Base-by-base conservation (phyloP, 2,329 filamentous ascomycete species). In the Trichoderma sp. region DNA sequence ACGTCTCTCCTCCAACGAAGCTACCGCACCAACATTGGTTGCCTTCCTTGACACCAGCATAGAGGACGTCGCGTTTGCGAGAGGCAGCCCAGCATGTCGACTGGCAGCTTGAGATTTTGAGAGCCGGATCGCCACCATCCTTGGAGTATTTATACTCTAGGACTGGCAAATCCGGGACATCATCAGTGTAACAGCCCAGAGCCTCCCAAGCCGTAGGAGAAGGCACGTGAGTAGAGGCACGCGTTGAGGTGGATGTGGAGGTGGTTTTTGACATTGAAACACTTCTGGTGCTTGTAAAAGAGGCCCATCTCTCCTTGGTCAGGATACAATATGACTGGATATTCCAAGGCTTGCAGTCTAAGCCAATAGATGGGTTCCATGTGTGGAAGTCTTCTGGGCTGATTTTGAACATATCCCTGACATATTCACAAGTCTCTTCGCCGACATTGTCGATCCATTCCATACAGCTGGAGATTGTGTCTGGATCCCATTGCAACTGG, bases 131-230 rank as follows among this genome's bases (percentile, higher is more conserved):
- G 43, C 43, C 43, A 12, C 43, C 66, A 71, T 67, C 74, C 73
- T 55, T 75, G 65, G 53, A 57, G 74, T 75, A 50, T 72, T 71
- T 73, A n/a, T 62, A 34, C 69, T 73, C 73, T 23, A 75, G 66
- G 26, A 57, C 53, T 9, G 53, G 26, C 7, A 15, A 57, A 7
- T 17, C 53, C 15, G 53, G 53, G 7, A n/a, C 53, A 13, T 57
- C 26, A 30, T 57, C 53, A n/a, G 53, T 57, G 28, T 57, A 57
- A 26, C 53, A 57, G 23, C 26, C 53, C 2, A 57, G 53, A n/a
- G 53, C 53, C 7, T 50, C 43, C 43, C 43, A 50, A 20, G 43
- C 43, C 9, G 43, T 50, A 20, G 43, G 43, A 12, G n/a, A 50
- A 50, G 43, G 43, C 9, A 50, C n/a, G 43, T 50, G 43, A n/a